Evolutionary conservation across 345 rosid genomes (phyloP).

Genomic region (Atalantia buxifolia): DNA sequence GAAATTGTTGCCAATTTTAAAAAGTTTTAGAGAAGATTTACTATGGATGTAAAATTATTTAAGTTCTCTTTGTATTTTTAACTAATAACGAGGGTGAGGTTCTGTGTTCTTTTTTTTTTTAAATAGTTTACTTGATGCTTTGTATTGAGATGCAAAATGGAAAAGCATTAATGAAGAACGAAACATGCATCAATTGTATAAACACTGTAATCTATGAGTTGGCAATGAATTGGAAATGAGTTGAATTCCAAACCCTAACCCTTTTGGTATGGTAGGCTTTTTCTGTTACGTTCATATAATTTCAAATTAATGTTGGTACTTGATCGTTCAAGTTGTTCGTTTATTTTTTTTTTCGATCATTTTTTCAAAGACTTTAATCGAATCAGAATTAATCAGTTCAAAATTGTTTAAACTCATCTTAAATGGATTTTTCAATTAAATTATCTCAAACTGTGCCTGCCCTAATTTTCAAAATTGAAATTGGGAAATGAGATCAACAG

Average conservation of each 20-base stretch:
- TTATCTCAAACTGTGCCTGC: background rate
- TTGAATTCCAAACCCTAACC: background rate
- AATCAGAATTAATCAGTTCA: too few species aligned
- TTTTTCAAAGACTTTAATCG: too few species aligned
- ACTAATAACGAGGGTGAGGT: background rate
- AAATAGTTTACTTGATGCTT: background rate
- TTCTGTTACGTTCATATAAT: too few species aligned
- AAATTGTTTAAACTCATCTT: too few species aligned
- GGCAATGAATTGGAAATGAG: slow-evolving; percentile 14
- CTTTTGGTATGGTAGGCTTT: background rate
- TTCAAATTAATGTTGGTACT: background rate
- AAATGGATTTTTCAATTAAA: too few species aligned
- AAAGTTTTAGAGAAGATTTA: too few species aligned
- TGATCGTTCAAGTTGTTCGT: background rate
- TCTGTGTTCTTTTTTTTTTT: background rate
- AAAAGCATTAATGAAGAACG: background rate
- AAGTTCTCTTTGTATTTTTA: background rate
- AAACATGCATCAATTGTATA: background rate
- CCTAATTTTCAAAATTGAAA: background rate
- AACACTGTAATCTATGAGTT: slow-evolving; percentile 17
- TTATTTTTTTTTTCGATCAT: too few species aligned
- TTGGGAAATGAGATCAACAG: background rate
- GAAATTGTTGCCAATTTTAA: too few species aligned
- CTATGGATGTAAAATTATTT: too few species aligned
- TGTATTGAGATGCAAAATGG: background rate